Conservation (phyloP, 352 stramenopile genomes). For the Pythium sukuiense region DNA sequence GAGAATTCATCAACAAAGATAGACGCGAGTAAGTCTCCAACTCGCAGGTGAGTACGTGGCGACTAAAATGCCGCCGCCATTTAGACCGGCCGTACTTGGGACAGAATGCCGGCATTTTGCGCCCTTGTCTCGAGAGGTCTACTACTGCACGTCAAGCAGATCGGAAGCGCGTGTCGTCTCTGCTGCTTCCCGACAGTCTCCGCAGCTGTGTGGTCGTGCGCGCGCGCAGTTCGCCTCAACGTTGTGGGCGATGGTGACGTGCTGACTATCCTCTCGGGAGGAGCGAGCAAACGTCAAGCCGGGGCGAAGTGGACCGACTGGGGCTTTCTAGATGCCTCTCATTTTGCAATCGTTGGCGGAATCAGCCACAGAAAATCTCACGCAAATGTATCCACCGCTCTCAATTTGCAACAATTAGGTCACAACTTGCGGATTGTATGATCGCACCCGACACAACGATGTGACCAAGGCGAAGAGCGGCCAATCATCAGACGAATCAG, state of each 20-base stretch:
- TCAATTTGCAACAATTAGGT: slow-evolving; percentile 27
- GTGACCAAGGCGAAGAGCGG: background rate
- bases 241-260: slow-evolving; percentile 15
- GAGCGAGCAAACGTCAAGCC: slow-evolving; percentile 2
- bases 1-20: slow-evolving; percentile 1
- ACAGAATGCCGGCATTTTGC: slow-evolving; percentile 66
- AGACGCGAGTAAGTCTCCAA: background rate
- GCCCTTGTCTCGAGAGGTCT: background rate
- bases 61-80: background rate
- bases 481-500: slow-evolving; percentile 14
- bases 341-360: slow-evolving; percentile 19
- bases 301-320: slow-evolving; percentile 2
- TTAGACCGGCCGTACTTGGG: slow-evolving; percentile 40
- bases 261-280: slow-evolving; percentile 23
- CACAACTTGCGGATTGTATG: slow-evolving; percentile 10
- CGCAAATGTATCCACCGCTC: slow-evolving; percentile 18
- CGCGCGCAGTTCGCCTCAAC: background rate
- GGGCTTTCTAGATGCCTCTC: background rate
- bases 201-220: background rate
- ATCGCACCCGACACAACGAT: background rate
- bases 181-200: background rate
- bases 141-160: background rate
- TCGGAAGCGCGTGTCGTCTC: background rate
- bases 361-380: background rate
- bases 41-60: background rate